Conservation (phyloP, 257 asterid genomes). For the Catharanthus roseus region DNA sequence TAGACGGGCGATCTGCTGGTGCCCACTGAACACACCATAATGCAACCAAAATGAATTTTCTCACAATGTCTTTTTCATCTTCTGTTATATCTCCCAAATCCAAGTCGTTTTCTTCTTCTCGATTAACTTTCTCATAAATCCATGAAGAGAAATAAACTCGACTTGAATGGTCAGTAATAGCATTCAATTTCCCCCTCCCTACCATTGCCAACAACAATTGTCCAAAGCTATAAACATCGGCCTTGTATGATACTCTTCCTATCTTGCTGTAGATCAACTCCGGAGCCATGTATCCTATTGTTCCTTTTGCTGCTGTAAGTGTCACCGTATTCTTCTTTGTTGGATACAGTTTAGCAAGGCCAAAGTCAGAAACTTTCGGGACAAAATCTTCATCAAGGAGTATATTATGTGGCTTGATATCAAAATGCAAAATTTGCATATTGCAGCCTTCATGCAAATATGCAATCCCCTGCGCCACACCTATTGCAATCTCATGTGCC, state of each 20-base stretch:
- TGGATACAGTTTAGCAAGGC: constrained; percentile 15
- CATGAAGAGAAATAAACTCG: constrained; percentile 14
- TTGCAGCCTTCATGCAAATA: constrained; percentile 17
- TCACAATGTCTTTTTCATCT: constrained; percentile 2
- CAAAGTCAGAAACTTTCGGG: constrained; percentile 22
- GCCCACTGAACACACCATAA: constrained; percentile 27
- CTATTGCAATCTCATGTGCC: constrained; percentile 15
- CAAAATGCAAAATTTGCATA: constrained; percentile 22
- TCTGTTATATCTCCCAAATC: constrained; percentile 10
- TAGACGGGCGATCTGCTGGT: constrained; percentile 16
- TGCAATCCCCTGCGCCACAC: constrained; percentile 18
- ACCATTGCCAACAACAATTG: constrained; percentile 21
- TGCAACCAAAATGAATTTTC: constrained; percentile 15
- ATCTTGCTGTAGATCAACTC: constrained; percentile 17
- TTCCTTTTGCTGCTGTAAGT: constrained; percentile 21
- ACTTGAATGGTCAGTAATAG: constrained; percentile 10
- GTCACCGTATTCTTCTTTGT: constrained; percentile 4
- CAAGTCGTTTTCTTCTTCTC: not conserved
- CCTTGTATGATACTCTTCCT: constrained; percentile 18
- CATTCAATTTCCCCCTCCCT: constrained; percentile 13
- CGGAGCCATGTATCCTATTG: constrained; percentile 26
- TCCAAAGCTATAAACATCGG: constrained; percentile 29
- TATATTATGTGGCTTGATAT: constrained; percentile 27
- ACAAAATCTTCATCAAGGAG: constrained; percentile 21
- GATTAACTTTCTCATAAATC: constrained; percentile 14